These are phyloP conservation scores for Corinectria fuckeliana DNA, from an alignment of 2,329 filamentous ascomycete genomes.

Conservation along the genomic window DNA sequence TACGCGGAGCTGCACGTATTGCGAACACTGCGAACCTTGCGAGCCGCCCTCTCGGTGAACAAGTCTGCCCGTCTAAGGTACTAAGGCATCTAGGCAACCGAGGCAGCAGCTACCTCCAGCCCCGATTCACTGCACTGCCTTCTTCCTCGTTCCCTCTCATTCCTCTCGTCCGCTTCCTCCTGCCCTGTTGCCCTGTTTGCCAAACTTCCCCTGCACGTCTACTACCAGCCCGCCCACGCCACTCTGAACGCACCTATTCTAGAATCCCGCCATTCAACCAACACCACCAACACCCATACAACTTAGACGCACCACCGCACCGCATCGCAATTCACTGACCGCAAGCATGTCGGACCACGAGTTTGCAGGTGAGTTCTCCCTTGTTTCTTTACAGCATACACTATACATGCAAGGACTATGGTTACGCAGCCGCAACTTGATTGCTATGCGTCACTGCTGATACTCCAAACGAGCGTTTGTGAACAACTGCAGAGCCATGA, in stretches of 20 bases:
- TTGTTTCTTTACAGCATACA: constrained; percentile 15
- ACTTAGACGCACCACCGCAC: neutral
- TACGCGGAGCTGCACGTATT: neutral
- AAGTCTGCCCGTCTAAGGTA: neutral
- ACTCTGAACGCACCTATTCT: no score
- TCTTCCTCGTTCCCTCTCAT: neutral
- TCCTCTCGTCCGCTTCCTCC: neutral
- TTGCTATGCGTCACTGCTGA: constrained; percentile 23
- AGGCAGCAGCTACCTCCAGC: neutral
- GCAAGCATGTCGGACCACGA: constrained; percentile 69
- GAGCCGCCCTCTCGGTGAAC: constrained; percentile 9
- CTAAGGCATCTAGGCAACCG: neutral
- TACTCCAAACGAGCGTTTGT: neutral
- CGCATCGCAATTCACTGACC: neutral
- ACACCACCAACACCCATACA: constrained; percentile 3
- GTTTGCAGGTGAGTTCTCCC: constrained; percentile 61
- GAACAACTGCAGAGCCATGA: neutral
- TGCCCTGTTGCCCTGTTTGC: neutral
- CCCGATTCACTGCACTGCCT: neutral
- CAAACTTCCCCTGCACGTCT: constrained; percentile 8
- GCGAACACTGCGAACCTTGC: neutral
- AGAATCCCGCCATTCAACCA: neutral
- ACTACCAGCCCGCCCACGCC: neutral
- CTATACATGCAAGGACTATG: constrained; percentile 6
- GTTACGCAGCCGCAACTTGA: neutral